phyloP scores from a whole-genome alignment of 768 basidiomycete genomes.

The Mycena indigotica region DNA sequence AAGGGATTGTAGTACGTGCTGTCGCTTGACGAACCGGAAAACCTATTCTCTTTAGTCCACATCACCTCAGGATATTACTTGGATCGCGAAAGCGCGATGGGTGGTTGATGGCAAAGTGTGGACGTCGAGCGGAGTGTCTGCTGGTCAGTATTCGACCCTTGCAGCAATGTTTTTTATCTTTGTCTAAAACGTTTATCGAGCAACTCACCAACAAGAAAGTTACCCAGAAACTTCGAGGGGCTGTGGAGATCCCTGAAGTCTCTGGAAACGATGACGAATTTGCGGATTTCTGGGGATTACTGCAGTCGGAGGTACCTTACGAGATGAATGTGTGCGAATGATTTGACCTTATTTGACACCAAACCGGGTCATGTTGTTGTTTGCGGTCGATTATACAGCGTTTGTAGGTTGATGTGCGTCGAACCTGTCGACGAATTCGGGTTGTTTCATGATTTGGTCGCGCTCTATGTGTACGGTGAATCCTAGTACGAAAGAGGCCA shows the following conservation, averaged over 20 bases:
- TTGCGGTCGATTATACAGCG: too few relatives aligned
- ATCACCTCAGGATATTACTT: conserved; percentile 29
- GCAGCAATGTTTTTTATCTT: neutral
- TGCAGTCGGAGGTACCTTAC: neutral
- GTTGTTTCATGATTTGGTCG: too few relatives aligned
- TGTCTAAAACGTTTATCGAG: conserved; percentile 28
- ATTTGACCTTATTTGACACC: too few relatives aligned
- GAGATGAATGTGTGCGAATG: neutral
- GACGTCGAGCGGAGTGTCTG: conserved; percentile 38
- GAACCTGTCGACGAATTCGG: too few relatives aligned
- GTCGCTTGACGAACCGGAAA: too few relatives aligned
- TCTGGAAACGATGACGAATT: conserved; percentile 30
- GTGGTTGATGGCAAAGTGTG: conserved; percentile 36
- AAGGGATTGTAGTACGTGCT: conserved; percentile 12
- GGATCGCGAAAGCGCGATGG: conserved; percentile 40
- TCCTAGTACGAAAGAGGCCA: too few relatives aligned
- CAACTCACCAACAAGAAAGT: conserved; percentile 28
- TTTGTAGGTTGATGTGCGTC: too few relatives aligned
- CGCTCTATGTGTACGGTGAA: too few relatives aligned
- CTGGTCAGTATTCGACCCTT: conserved; percentile 22
- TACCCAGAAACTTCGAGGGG: conserved; percentile 20
- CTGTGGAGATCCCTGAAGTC: conserved; percentile 24
- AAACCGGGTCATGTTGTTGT: too few relatives aligned
- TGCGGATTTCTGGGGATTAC: conserved; percentile 25
- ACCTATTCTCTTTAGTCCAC: neutral